Percentiles rank a stretch among this genome's conserved stretches.
Evolutionary conservation across 495 filamentous ascomycete species (phyloP).

Genomic region (Aspergillus cavernicola): DNA sequence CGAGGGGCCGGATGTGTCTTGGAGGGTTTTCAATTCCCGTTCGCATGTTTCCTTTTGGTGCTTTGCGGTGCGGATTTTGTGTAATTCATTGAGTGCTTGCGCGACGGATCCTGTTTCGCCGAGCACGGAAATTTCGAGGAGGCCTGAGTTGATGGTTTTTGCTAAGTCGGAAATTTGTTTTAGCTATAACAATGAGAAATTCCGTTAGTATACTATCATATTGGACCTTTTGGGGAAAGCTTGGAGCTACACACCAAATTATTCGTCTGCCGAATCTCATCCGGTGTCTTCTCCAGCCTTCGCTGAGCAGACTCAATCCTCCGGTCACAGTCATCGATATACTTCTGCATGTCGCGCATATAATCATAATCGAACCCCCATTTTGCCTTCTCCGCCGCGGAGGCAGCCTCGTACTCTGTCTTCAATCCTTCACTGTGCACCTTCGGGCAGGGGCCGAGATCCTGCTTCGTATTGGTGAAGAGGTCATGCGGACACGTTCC

Average conservation of each 20-base stretch:
- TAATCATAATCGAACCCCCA: slow-evolving; percentile 96
- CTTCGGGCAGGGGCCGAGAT: slow-evolving; percentile 87
- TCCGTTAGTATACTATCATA: background rate
- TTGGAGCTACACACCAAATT: slow-evolving; percentile 51
- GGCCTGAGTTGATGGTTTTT: slow-evolving; percentile 73
- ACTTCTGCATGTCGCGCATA: slow-evolving; percentile 88
- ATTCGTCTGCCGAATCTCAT: slow-evolving; percentile 98
- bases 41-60: slow-evolving; percentile 80
- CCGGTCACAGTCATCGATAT: slow-evolving; percentile 95
- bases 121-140: slow-evolving; percentile 81
- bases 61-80: slow-evolving; percentile 75
- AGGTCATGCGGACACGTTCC: slow-evolving; percentile 98
- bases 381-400: slow-evolving; percentile 63
- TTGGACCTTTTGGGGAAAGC: background rate
- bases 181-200: slow-evolving; percentile 39
- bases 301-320: slow-evolving; percentile 88
- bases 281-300: slow-evolving; percentile 91
- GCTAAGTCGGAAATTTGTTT: slow-evolving; percentile 84
- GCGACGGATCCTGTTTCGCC: slow-evolving; percentile 78
- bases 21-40: slow-evolving; percentile 84
- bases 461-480: slow-evolving; percentile 99
- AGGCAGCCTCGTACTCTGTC: slow-evolving; percentile 72
- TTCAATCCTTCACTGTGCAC: slow-evolving; percentile 87
- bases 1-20: slow-evolving; percentile 83
- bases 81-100: slow-evolving; percentile 78